Conservation (phyloP, 1,284 basidiomycete genomes). For the Apiotrichum porosum region DNA sequence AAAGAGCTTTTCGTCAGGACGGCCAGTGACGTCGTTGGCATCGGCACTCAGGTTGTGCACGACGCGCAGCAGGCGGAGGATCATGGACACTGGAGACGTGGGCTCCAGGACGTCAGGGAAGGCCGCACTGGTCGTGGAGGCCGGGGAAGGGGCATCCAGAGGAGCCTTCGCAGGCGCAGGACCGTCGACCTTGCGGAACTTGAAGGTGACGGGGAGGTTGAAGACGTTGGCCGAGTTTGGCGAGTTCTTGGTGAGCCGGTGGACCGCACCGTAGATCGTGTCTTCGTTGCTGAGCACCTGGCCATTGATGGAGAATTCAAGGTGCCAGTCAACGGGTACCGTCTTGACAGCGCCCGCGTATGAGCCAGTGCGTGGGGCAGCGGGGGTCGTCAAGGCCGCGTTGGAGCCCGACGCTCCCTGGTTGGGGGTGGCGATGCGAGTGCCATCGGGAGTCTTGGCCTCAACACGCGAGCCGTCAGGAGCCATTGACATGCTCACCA, state of each 20-base stretch:
- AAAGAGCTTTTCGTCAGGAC: conserved; percentile 67
- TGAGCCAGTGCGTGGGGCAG: conserved; percentile 57
- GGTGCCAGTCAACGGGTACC: conserved; percentile 90
- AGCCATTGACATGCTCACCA: conserved; percentile 73
- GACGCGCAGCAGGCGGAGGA: conserved; percentile 81
- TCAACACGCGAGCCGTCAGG: conserved; percentile 89
- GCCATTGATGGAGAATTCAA: conserved; percentile 90
- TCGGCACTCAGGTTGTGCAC: conserved; percentile 71
- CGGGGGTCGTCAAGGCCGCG: conserved; percentile 22
- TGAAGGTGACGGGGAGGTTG: conserved; percentile 54
- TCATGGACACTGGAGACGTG: conserved; percentile 80
- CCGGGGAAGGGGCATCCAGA: conserved; percentile 37
- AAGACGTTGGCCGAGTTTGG: conserved; percentile 12
- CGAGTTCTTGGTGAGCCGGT: conserved; percentile 46
- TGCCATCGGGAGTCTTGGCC: conserved; percentile 93
- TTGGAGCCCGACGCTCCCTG: conserved; percentile 33
- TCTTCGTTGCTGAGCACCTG: conserved; percentile 74
- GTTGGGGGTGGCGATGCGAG: conserved; percentile 80
- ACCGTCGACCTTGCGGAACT: conserved; percentile 86
- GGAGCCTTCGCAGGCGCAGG: conserved; percentile 55
- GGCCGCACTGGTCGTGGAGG: conserved; percentile 30
- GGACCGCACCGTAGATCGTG: conserved; percentile 93
- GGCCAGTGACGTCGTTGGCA: conserved; percentile 22
- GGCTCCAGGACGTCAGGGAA: conserved; percentile 70
- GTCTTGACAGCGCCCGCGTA: conserved; percentile 92